Evolutionary conservation across 169 alveolate species (phyloP), one percentile per base, ranked within the genome.

Genomic region (Cryptosporidium andersoni): DNA sequence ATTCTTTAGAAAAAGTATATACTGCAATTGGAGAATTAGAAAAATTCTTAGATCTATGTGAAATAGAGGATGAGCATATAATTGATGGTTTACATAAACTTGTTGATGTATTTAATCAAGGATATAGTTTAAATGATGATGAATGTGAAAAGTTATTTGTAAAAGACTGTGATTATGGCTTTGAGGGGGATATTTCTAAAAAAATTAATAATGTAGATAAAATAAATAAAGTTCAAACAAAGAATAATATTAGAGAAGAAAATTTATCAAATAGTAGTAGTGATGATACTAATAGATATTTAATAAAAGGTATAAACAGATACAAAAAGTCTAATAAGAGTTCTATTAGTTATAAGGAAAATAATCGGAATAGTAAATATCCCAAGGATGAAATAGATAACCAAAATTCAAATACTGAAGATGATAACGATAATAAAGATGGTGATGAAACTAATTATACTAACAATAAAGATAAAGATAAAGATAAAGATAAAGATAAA

Each of bases 121-220:
- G 25, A 25, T 25, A 25, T 25, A 25, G 25, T 25, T 25, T 25
- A 25, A 25, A 25, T 25, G 25, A 25, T 25, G 25, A 25, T 25
- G 25, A 25, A 25, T 25, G 25, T 25, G 25, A 25, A 25, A 25
- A 25, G 25, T 25, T 25, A 25, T 25, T 25, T 25, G 25, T 34
- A 74, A 74, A 16, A 63, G 85, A 56, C 74, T 63, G n/a, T 66
- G 74, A 58, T 74, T 74, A n/a, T 49, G 45, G 37, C 60, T 68
- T 60, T 16, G 40, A 66, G n/a, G 63, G 40, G n/a, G 81, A 66
- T n/a, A 65, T 56, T 3, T 52, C 81, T 52, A 52, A 52, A 36
- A 66, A 66, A 45, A 66, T 52, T 37, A 66, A 66, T 53, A 52
- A 47, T 14, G 66, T 51, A 12, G 51, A 66, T 2, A 66, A 66